Evolutionary conservation across 371 early-diverging fungal species (phyloP), one percentile per base, ranked within the genome.

Genomic region (Lichtheimia ramosa): DNA sequence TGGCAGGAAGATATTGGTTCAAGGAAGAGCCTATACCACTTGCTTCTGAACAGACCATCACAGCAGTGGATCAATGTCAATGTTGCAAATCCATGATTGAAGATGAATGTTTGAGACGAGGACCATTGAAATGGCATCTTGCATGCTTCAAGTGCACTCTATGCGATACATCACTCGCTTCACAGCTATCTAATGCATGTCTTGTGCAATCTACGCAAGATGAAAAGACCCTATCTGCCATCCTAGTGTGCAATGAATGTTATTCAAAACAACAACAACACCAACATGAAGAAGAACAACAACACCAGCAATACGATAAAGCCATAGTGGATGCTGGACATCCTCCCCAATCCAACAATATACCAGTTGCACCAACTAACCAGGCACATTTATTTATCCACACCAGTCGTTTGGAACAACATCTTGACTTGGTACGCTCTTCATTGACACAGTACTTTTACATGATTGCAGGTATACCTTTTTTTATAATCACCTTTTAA

Each of bases 351-450:
- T 5, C 10, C 34, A 34, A 34, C 34, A 34, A 0, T 34, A 34
- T 34, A 34, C 34, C 34, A 2, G 34, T 34, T 34, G 34, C 34
- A 34, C 34, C 34, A 8, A 34, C 34, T 8, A 34, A 34, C 34
- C 34, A 34, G 10, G 34, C 34, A 34, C 46, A n/a, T 46, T n/a
- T 18, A 16, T 48, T 57, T 39, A 40, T 20, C 14, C 57, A 57
- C 39, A 48, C 48, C 5, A 57, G 43, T 46, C 57, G 57, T 64
- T 81, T 94, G 16, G 86, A 92, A 61, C 92, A 94, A 69, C 94
- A 92, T 62, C 84, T 89, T 21, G 92, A 91, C 64, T 72, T 92
- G 28, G 76, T 95, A 63, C 75, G 86, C 3, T 86, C 91, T 43
- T 91, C 93, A 14, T 75, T 94, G 56, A 78, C 84, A 57, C 79